Base-by-base conservation (phyloP, 225 moss, liverwort and hornwort genomes). In the Marchantia polymorpha region DNA sequence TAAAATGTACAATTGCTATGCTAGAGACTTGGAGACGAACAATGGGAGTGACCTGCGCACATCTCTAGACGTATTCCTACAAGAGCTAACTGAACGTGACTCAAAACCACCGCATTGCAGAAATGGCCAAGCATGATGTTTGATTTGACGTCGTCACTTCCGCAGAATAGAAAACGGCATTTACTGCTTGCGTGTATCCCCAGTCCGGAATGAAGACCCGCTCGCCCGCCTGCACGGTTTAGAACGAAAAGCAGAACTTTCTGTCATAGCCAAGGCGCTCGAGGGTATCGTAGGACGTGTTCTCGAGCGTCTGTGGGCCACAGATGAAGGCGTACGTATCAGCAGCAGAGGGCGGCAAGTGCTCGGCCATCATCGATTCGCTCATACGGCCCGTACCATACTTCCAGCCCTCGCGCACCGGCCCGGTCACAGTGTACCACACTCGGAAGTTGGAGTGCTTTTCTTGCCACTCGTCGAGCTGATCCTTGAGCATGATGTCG, bases 381-480 rank as follows among this genome's bases (percentile, higher is more conserved):
- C 69, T 50, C 2, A 99, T 84, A 52, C 91, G 86, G 0, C 93
- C 90, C 12, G 48, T 84, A 50, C 61, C 80, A 7, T 29, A 80
- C 0, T 46, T 73, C 97, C 97, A 99, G 4, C 55, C 75, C 25
- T 80, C 85, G 0, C 84, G 80, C 0, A 63, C 78, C 10, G 81
- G 77, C 0, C 90, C 91, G 0, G 88, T 94, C 12, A 99, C 82
- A 0, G 93, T 93, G 64, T 99, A 91, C 83, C 87, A 88, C 15
- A 95, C 82, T 64, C 77, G 86, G 47, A 99, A 89, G 19, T 93
- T 91, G 7, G 80, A 58, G 3, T 91, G 92, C 0, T 81, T 68
- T 0, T 54, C 79, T 63, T 85, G 87, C 97, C 97, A 99, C 0
- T 7, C 78, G 27, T 99, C 95, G 10, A 99, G 89, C 87, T 99